phyloP scores from a whole-genome alignment of 2,329 filamentous ascomycete genomes.

The Escovopsis sp. region DNA sequence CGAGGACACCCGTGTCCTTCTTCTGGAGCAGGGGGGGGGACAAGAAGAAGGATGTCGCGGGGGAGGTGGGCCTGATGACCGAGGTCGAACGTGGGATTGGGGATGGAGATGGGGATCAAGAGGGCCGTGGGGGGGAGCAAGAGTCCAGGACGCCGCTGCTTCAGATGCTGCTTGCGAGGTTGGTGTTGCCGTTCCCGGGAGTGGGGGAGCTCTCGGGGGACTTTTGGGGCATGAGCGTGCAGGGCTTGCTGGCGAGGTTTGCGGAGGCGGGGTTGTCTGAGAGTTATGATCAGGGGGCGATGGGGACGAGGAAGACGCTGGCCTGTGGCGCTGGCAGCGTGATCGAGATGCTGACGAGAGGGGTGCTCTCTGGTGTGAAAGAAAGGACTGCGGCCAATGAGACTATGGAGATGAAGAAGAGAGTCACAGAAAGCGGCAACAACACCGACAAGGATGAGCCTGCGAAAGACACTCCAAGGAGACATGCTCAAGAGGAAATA shows the following conservation, averaged over 20 bases:
- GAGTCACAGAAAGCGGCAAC: slow-evolving; percentile 1
- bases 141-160: slow-evolving; percentile 46
- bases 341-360: slow-evolving; percentile 53
- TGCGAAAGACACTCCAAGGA: no score
- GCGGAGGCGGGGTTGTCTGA: slow-evolving; percentile 58
- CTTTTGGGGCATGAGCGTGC: slow-evolving; percentile 50
- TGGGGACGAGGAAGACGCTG: slow-evolving; percentile 61
- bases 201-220: slow-evolving; percentile 44
- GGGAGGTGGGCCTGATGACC: no score
- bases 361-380: slow-evolving; percentile 41
- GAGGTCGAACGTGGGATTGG: neutral
- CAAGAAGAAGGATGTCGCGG: neutral
- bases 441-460: no score
- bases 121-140: slow-evolving; percentile 11
- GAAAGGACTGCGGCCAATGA: no score
- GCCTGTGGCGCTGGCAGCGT: slow-evolving; percentile 56
- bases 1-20: slow-evolving; percentile 11
- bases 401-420: no score
- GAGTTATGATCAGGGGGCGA: slow-evolving; percentile 63
- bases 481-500: no score
- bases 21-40: neutral
- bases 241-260: slow-evolving; percentile 44
- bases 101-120: neutral
- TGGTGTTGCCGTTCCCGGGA: slow-evolving; percentile 51
- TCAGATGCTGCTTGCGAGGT: slow-evolving; percentile 49